phyloP scores from a whole-genome alignment of 169 alveolate species.

The Plasmodium coatneyi region DNA sequence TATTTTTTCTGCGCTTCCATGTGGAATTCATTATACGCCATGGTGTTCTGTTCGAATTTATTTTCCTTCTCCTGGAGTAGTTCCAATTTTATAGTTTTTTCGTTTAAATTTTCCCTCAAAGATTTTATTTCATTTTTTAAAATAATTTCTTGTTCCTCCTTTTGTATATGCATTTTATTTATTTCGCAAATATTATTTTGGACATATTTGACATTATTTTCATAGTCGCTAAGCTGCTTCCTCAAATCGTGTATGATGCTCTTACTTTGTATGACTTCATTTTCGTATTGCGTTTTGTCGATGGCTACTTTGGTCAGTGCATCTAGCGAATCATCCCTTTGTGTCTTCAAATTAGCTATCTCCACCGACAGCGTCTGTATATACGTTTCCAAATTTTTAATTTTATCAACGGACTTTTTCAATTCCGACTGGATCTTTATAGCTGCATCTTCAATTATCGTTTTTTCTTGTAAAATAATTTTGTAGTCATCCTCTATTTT shows the following conservation, averaged over 20 bases:
- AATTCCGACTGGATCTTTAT: slow-evolving; percentile 73
- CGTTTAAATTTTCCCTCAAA: slow-evolving; percentile 69
- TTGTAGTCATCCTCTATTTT: slow-evolving; percentile 70
- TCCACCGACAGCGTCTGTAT: slow-evolving; percentile 63
- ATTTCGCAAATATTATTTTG: slow-evolving; percentile 66
- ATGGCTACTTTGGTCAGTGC: slow-evolving; percentile 72
- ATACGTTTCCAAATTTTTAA: slow-evolving; percentile 50
- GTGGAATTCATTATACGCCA: slow-evolving; percentile 51
- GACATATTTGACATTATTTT: slow-evolving; percentile 35
- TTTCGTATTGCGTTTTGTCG: slow-evolving; percentile 73
- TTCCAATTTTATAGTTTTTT: slow-evolving; percentile 53
- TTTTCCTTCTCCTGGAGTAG: slow-evolving; percentile 56
- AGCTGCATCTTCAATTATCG: slow-evolving; percentile 73
- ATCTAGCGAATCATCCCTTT: slow-evolving; percentile 70
- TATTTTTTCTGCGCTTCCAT: slow-evolving; percentile 66
- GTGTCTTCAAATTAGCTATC: slow-evolving; percentile 43
- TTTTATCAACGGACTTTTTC: slow-evolving; percentile 72
- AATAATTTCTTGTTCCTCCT: slow-evolving; percentile 36
- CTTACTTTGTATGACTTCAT: slow-evolving; percentile 61
- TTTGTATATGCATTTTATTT: slow-evolving; percentile 36
- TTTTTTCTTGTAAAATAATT: slow-evolving; percentile 57
- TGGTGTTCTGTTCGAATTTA: slow-evolving; percentile 20
- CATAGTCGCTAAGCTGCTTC: slow-evolving; percentile 29
- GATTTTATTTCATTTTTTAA: slow-evolving; percentile 72
- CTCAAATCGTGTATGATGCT: slow-evolving; percentile 53